A percentile compares a stretch with the other conserved stretches of the same genome.
Conservation (phyloP, 257 asterid genomes). For the Nicotiana undulata region DNA sequence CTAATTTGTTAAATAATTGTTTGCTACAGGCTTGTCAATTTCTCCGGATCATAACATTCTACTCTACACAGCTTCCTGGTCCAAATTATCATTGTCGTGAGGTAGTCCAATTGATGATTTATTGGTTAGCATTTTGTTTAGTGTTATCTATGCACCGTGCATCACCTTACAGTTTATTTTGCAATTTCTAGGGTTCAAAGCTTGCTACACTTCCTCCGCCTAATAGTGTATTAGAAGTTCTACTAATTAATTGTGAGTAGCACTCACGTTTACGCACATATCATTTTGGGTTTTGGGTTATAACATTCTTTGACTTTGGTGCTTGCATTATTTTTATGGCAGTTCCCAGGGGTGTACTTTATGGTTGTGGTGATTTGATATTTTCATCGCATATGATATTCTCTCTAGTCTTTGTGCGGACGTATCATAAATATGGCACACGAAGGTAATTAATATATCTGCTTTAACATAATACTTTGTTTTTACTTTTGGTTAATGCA, state of each 20-base stretch:
- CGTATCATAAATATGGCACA: constrained; percentile 78
- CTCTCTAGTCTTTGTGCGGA: constrained; percentile 87
- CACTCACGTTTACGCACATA: background rate
- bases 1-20: background rate
- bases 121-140: background rate
- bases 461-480: background rate
- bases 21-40: constrained; percentile 69
- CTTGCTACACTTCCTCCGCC: constrained; percentile 89
- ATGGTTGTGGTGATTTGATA: constrained; percentile 96
- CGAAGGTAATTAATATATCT: constrained; percentile 23
- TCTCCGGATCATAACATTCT: constrained; percentile 84
- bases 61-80: constrained; percentile 97
- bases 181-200: constrained; percentile 68
- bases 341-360: constrained; percentile 90
- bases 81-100: constrained; percentile 97
- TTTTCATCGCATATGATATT: constrained; percentile 98
- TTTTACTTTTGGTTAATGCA: background rate
- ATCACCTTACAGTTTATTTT: background rate
- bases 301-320: background rate
- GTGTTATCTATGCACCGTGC: background rate
- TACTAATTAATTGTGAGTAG: constrained; percentile 42
- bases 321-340: constrained; percentile 18
- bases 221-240: constrained; percentile 49
- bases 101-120: constrained; percentile 29
- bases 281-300: background rate